Percentiles rank a stretch among this genome's conserved stretches.
Evolutionary conservation across 495 filamentous ascomycete genomes (phyloP).

Genomic region (Tuber melanosporum): DNA sequence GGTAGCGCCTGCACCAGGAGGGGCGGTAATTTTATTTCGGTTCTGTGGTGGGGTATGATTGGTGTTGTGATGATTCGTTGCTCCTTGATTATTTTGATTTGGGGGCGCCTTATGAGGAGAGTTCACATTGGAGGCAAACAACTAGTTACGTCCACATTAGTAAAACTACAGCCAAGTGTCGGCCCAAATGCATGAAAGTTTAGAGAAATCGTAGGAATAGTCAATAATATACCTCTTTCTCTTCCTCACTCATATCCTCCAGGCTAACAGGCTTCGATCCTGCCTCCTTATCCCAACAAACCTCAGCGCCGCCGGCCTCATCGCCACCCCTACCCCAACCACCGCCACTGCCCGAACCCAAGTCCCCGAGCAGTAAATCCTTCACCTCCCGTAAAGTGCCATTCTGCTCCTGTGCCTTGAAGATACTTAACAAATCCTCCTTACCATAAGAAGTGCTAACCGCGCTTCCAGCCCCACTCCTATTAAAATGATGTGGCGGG

Average conservation of each 20-base stretch:
- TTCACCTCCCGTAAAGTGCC: conserved; percentile 58
- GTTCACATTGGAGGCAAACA: conserved; percentile 81
- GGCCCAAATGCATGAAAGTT: conserved; percentile 11
- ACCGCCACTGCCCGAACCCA: conserved; percentile 58
- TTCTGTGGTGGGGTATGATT: conserved; percentile 37
- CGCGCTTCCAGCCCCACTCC: conserved; percentile 52
- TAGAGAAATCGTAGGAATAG: conserved; percentile 15
- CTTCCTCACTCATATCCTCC: conserved; percentile 69
- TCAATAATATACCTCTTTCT: conserved; percentile 62
- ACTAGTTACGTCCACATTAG: conserved; percentile 46
- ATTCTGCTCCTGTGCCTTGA: conserved; percentile 53
- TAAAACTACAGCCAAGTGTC: background rate
- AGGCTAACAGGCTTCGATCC: conserved; percentile 65
- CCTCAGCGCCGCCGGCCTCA: conserved; percentile 62
- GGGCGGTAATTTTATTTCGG: conserved; percentile 28
- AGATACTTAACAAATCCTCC: conserved; percentile 74
- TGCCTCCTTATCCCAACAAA: conserved; percentile 84
- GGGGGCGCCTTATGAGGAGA: conserved; percentile 82
- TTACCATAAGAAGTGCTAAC: conserved; percentile 67
- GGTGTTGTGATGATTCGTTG: conserved; percentile 34
- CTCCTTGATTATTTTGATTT: conserved; percentile 62
- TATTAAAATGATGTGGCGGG: conserved; percentile 41
- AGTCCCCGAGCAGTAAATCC: conserved; percentile 60
- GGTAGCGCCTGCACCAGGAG: conserved; percentile 45
- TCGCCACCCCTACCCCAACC: conserved; percentile 76